These are phyloP conservation scores for Colletotrichum sp. DNA, from an alignment of 2,329 filamentous ascomycete species.

Conservation along the genomic window DNA sequence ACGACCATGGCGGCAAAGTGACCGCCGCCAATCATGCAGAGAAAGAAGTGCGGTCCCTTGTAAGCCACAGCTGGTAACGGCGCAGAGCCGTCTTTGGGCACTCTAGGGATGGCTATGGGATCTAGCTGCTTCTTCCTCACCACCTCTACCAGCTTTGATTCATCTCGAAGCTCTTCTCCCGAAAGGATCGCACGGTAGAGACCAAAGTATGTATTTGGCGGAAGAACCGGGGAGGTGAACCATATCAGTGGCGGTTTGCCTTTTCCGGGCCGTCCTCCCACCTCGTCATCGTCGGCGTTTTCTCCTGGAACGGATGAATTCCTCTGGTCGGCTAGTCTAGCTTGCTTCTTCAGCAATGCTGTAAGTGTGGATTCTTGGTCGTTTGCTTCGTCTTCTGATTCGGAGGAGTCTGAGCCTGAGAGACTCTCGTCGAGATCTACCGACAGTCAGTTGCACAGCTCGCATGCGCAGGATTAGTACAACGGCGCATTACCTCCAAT, in stretches of 20 bases:
- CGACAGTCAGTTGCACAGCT: background rate
- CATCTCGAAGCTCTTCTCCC: constrained; percentile 70
- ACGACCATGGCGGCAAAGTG: constrained; percentile 98
- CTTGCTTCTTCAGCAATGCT: constrained; percentile 82
- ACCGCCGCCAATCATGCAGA: constrained; percentile 98
- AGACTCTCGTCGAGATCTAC: constrained; percentile 84
- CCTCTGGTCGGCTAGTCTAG: constrained; percentile 67
- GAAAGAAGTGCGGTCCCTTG: constrained; percentile 84
- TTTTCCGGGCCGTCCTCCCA: constrained; percentile 51
- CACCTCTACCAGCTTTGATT: constrained; percentile 66
- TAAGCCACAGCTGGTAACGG: constrained; percentile 57
- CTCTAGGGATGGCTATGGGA: constrained; percentile 59
- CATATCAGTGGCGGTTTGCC: constrained; percentile 73
- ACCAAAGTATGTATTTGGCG: constrained; percentile 80
- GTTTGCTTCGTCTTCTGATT: constrained; percentile 61
- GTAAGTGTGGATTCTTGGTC: constrained; percentile 75
- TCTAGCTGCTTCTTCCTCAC: constrained; percentile 79
- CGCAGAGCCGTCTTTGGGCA: constrained; percentile 59
- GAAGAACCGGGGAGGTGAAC: constrained; percentile 80
- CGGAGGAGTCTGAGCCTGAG: constrained; percentile 82
- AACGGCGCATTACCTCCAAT: constrained; percentile 53
- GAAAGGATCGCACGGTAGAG: constrained; percentile 86
- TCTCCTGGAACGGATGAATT: constrained; percentile 50
- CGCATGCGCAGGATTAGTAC: background rate
- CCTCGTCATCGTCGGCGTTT: constrained; percentile 45